Percentiles rank a stretch among this genome's conserved stretches.
phyloP scores from a whole-genome alignment of 2,329 filamentous ascomycete species.

The Phialemonium atrogriseum region DNA sequence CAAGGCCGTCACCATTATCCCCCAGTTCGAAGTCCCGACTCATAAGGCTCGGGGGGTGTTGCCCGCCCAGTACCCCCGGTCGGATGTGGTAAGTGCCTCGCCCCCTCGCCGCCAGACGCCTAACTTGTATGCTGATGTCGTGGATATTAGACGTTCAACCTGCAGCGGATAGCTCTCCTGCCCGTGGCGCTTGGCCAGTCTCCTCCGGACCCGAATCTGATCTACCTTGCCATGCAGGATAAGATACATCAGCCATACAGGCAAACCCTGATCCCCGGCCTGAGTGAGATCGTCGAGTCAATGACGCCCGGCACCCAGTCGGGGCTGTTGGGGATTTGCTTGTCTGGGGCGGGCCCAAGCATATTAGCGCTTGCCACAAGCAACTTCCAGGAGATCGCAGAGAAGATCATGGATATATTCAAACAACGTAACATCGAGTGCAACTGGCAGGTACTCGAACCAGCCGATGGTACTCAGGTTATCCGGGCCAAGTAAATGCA shows the following conservation, averaged over 20 bases:
- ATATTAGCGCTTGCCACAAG: constrained; percentile 87
- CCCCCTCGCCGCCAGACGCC: background rate
- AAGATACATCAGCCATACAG: constrained; percentile 97
- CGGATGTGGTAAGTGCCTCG: constrained; percentile 62
- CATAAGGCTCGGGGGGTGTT: constrained; percentile 82
- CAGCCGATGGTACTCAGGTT: constrained; percentile 62
- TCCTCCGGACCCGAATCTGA: constrained; percentile 85
- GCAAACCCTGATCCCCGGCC: constrained; percentile 80
- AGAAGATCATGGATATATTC: constrained; percentile 69
- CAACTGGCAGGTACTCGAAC: constrained; percentile 80
- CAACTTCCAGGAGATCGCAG: constrained; percentile 81
- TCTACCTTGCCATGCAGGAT: constrained; percentile 98
- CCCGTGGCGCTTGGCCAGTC: constrained; percentile 84
- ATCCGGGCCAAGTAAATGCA: constrained; percentile 18
- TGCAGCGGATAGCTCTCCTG: constrained; percentile 86
- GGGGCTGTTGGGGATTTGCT: constrained; percentile 85
- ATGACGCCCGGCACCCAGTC: constrained; percentile 83
- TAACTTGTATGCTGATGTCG: background rate
- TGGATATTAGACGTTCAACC: constrained; percentile 68
- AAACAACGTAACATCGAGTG: constrained; percentile 66
- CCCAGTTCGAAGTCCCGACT: constrained; percentile 92
- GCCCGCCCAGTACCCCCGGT: constrained; percentile 68
- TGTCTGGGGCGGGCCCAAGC: constrained; percentile 90
- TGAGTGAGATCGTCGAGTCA: constrained; percentile 82
- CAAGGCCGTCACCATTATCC: constrained; percentile 94